Conservation (phyloP, 1,139 yeast genomes). For the Geotrichum cucujoidarum region DNA sequence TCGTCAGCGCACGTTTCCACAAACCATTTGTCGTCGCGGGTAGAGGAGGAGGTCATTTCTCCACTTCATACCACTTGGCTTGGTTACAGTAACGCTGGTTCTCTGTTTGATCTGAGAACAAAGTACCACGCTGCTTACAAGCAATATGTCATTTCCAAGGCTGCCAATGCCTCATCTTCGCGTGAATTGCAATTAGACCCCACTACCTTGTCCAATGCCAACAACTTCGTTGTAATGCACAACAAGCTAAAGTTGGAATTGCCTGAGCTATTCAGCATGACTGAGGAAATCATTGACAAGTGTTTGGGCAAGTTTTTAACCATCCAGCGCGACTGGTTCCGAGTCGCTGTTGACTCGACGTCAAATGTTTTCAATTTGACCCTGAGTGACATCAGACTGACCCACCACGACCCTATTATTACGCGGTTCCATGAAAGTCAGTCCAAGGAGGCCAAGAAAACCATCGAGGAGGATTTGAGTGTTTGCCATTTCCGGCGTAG, state of each 20-base stretch:
- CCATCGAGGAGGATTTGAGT: constrained; percentile 5
- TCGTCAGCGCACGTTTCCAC: constrained; percentile 28
- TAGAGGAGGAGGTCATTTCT: constrained; percentile 27
- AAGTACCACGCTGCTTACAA: constrained; percentile 25
- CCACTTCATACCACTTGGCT: constrained; percentile 27
- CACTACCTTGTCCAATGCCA: constrained; percentile 22
- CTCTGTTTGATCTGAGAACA: constrained; percentile 23
- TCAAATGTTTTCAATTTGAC: constrained; percentile 23
- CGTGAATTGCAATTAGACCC: constrained; percentile 13
- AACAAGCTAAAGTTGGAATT: constrained; percentile 30
- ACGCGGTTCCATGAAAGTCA: constrained; percentile 5
- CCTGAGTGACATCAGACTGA: constrained; percentile 8
- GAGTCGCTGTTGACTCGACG: constrained; percentile 29
- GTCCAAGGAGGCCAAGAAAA: not conserved
- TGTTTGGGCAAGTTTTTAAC: constrained; percentile 26
- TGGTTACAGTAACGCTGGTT: constrained; percentile 13
- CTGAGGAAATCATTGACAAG: constrained; percentile 27
- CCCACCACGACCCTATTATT: constrained; percentile 14
- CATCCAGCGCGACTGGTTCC: constrained; percentile 31
- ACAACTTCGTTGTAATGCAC: constrained; percentile 28
- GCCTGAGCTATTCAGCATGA: constrained; percentile 28
- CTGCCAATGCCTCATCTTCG: constrained; percentile 5
- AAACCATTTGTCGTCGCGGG: constrained; percentile 23
- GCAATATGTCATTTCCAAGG: constrained; percentile 25
- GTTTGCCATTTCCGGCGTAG: constrained; percentile 5